Evolutionary conservation across 305 asterid genomes (phyloP).

Genomic region (Ilex paraguariensis): DNA sequence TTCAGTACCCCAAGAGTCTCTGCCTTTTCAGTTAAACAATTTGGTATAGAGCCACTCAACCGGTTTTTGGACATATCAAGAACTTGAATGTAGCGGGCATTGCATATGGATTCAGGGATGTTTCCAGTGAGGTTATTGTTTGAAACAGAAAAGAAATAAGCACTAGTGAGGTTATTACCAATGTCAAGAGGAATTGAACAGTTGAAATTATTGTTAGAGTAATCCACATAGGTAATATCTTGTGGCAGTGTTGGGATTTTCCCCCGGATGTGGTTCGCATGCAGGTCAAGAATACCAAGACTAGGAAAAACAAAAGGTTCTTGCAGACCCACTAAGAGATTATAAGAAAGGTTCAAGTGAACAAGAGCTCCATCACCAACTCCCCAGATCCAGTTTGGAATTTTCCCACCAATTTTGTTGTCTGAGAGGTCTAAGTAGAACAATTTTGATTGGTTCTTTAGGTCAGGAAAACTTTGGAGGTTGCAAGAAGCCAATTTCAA

Average conservation of each 20-base stretch:
- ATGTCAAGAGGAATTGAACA: conserved; percentile 1
- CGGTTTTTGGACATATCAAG: conserved; percentile 36
- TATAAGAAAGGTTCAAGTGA: conserved; percentile 38
- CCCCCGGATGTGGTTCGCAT: conserved; percentile 25
- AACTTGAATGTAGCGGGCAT: conserved; percentile 11
- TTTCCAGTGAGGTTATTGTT: conserved; percentile 19
- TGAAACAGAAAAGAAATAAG: conserved; percentile 23
- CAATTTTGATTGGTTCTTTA: conserved; percentile 4
- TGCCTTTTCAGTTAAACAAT: conserved; percentile 18
- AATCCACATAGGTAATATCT: conserved; percentile 3
- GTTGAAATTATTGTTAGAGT: not conserved
- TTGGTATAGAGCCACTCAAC: conserved; percentile 41
- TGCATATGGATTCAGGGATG: conserved; percentile 31
- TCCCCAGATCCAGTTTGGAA: conserved; percentile 68
- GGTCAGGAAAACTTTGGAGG: conserved; percentile 18
- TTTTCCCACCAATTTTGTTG: conserved; percentile 39
- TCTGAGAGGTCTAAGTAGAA: conserved; percentile 18
- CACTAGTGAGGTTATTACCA: not conserved
- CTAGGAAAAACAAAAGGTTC: conserved; percentile 5
- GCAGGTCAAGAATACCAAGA: conserved; percentile 21
- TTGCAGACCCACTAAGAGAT: conserved; percentile 11
- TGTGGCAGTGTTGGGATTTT: conserved; percentile 21
- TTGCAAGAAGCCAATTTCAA: conserved; percentile 17
- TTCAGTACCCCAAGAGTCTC: conserved; percentile 33
- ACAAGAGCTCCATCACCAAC: conserved; percentile 16